These are phyloP conservation scores for Mycena vitilis DNA, from an alignment of 768 basidiomycete genomes.

Conservation along the genomic window DNA sequence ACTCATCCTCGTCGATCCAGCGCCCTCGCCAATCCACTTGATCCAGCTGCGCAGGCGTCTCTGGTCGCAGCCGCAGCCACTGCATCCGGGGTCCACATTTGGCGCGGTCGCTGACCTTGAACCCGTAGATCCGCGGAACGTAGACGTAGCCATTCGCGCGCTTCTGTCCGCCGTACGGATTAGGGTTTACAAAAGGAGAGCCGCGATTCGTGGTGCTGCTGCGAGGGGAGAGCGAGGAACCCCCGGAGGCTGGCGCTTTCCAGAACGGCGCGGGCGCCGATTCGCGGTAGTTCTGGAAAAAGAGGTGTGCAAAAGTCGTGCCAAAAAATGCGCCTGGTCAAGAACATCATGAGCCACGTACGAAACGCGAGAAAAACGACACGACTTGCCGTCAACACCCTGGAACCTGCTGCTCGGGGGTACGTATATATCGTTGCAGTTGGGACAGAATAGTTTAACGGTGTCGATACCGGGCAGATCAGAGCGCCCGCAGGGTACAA, in stretches of 20 bases:
- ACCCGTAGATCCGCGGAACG: slow-evolving; percentile 94
- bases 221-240: slow-evolving; percentile 69
- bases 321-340: slow-evolving; percentile 95
- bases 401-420: slow-evolving; percentile 97
- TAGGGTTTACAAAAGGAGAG: slow-evolving; percentile 85
- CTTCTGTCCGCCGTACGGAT: slow-evolving; percentile 90
- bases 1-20: slow-evolving; percentile 79
- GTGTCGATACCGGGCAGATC: slow-evolving; percentile 97
- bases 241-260: slow-evolving; percentile 71
- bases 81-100: slow-evolving; percentile 97
- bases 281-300: slow-evolving; percentile 98
- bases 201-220: slow-evolving; percentile 55
- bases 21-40: slow-evolving; percentile 91
- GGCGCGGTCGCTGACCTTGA: slow-evolving; percentile 95
- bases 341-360: slow-evolving; percentile 25
- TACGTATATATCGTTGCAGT: slow-evolving; percentile 96
- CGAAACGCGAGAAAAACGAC: slow-evolving; percentile 4
- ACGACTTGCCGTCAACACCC: slow-evolving; percentile 87
- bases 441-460: slow-evolving; percentile 97
- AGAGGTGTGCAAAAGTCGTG: slow-evolving; percentile 97
- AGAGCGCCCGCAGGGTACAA: slow-evolving; percentile 94
- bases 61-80: slow-evolving; percentile 92
- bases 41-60: slow-evolving; percentile 83
- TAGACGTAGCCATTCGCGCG: slow-evolving; percentile 89
- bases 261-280: slow-evolving; percentile 95